phyloP scores from a whole-genome alignment of 306 rosid genomes.

The Ormosia emarginata region DNA sequence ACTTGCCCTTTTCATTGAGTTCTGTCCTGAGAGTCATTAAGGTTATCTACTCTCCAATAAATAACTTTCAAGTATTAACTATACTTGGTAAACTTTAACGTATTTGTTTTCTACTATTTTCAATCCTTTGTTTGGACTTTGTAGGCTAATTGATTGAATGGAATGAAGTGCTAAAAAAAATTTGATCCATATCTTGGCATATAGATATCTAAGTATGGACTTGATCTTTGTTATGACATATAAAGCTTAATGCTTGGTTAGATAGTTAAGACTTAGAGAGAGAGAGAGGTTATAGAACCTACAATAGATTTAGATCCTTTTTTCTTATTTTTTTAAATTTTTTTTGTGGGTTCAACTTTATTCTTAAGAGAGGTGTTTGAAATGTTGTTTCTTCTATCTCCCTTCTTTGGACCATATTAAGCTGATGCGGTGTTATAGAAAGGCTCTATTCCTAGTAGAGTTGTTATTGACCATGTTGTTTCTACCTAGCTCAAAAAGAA shows the following conservation, averaged over 20 bases:
- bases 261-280: neutral
- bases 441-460: neutral
- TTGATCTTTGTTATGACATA: slow-evolving; percentile 6
- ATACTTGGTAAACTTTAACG: neutral
- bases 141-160: neutral
- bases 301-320: neutral
- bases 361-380: neutral
- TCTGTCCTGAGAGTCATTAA: slow-evolving; percentile 88
- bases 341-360: neutral
- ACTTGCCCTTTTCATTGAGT: slow-evolving; percentile 76
- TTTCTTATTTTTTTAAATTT: neutral
- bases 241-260: neutral
- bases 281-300: neutral
- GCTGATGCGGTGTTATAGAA: neutral
- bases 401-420: neutral
- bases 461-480: neutral
- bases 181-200: neutral
- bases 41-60: slow-evolving; percentile 39
- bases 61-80: neutral
- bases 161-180: neutral
- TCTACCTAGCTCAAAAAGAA: neutral
- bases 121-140: neutral
- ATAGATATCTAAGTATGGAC: neutral
- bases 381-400: neutral
- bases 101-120: slow-evolving; percentile 13